Evolutionary conservation across 352 stramenopile genomes (phyloP).

Genomic region (Phytophthora fragariae): DNA sequence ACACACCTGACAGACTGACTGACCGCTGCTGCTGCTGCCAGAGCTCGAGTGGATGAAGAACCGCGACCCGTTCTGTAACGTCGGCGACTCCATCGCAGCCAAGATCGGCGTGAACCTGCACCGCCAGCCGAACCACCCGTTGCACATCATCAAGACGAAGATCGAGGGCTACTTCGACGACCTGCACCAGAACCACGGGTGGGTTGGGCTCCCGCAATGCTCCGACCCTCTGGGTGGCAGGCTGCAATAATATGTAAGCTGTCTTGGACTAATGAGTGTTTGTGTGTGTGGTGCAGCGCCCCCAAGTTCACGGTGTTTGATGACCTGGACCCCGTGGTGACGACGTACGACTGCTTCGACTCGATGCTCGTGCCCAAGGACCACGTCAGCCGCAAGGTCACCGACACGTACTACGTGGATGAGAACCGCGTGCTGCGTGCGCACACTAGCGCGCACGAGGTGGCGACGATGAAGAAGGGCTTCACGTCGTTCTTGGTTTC

Average conservation of each 20-base stretch:
- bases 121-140: conserved; percentile 82
- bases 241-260: neutral
- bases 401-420: conserved; percentile 93
- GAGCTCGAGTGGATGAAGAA: conserved; percentile 84
- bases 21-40: conserved; percentile 17
- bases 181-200: conserved; percentile 71
- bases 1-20: conserved; percentile 9
- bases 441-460: conserved; percentile 95
- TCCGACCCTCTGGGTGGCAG: neutral
- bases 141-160: conserved; percentile 95
- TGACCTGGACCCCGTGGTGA: conserved; percentile 87
- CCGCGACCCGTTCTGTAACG: conserved; percentile 88
- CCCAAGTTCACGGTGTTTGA: conserved; percentile 89
- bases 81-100: conserved; percentile 81
- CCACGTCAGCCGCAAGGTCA: conserved; percentile 88
- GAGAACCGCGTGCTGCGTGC: conserved; percentile 80
- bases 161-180: conserved; percentile 92
- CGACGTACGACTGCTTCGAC: conserved; percentile 92
- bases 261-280: neutral
- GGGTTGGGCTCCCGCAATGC: neutral
- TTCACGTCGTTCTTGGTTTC: conserved; percentile 93
- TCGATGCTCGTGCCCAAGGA: conserved; percentile 92
- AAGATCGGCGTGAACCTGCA: conserved; percentile 93
- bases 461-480: conserved; percentile 89
- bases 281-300: conserved; percentile 41